Evolutionary conservation across 768 basidiomycete species (phyloP).

Genomic region (Rhodosporidiobolus sp.): DNA sequence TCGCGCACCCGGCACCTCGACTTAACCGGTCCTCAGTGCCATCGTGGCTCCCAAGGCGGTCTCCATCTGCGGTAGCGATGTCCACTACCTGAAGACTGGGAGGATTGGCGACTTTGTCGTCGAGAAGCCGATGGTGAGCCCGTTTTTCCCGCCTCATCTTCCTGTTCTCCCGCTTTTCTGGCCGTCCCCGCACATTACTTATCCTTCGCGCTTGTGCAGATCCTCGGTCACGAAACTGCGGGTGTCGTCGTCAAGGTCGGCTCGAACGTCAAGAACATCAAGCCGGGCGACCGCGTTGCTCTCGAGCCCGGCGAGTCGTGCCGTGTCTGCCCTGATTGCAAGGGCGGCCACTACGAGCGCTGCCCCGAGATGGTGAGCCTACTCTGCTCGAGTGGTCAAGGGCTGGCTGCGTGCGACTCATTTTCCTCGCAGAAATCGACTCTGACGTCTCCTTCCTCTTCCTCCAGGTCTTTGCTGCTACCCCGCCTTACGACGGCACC

Average conservation of each 20-base stretch:
- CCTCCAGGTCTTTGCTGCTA: conserved; percentile 57
- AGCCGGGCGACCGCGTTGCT: conserved; percentile 81
- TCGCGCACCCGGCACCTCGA: not conserved
- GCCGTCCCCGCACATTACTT: no score
- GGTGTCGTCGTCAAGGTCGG: conserved; percentile 65
- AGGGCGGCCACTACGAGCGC: conserved; percentile 50
- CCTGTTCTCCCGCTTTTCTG: conserved; percentile 12
- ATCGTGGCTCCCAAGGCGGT: conserved; percentile 71
- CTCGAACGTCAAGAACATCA: conserved; percentile 67
- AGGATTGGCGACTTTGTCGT: conserved; percentile 73
- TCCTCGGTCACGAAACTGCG: conserved; percentile 67
- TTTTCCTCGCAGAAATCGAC: no score
- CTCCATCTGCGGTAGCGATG: conserved; percentile 51
- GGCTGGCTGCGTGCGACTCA: no score
- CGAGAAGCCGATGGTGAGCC: conserved; percentile 66
- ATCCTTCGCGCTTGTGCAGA: not conserved
- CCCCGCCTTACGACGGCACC: conserved; percentile 90
- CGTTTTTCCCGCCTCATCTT: conserved; percentile 45
- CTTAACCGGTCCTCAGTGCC: conserved; percentile 59
- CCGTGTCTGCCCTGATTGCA: conserved; percentile 63
- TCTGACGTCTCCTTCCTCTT: not conserved
- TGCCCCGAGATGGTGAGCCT: conserved; percentile 67
- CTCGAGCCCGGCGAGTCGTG: conserved; percentile 73
- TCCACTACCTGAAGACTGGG: conserved; percentile 75
- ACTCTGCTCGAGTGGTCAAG: conserved; percentile 54